Evolutionary conservation across 2,329 filamentous ascomycete genomes (phyloP), one percentile per base, ranked within the genome.

Genomic region (Allantophomopsis cytisporea): DNA sequence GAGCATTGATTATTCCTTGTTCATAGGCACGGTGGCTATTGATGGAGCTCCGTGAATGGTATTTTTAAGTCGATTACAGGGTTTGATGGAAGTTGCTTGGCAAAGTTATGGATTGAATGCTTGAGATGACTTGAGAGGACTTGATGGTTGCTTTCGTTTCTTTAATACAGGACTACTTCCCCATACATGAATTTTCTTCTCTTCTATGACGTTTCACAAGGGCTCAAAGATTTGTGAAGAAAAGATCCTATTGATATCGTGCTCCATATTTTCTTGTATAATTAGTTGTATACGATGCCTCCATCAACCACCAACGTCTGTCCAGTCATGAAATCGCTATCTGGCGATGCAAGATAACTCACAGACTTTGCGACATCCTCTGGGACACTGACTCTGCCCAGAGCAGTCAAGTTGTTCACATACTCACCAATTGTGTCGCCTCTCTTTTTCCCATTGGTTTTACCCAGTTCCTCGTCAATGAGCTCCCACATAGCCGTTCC

Each of bases 401-500:
- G 49, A 0, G 73, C 66, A 42, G 75, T 77, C 46, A 71, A 43
- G 5, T 76, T 66, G 0, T 61, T 48, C 0, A 59, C 65, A 43
- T 69, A 71, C 49, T 72, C 71, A 52, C 68, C 66, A 40, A 77
- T 69, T 12, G 64, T 69, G 17, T 70, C 65, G 2, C 70, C 70
- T 47, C 65, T 70, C 48, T 63, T 56, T 0, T 60, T 58, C 0
- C 69, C 74, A 1, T 56, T 61, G 41, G 64, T 63, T 51, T 69
- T 63, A 1, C 66, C 72, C 23, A 80, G 45, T 41, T 69, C 68
- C 45, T 72, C 68, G 43, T 82, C 79, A 39, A 83, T 80, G 2
- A 73, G 51, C 35, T 81, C 76, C 77, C 77, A 83, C 76, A 82
- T 82, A 0, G 64, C 61, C 0, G 76, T 81, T 0, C 69, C 74